Percentiles rank a stretch among this genome's conserved stretches.
Conservation (phyloP, 1,284 basidiomycete genomes). For the Trichosporon inkin region DNA sequence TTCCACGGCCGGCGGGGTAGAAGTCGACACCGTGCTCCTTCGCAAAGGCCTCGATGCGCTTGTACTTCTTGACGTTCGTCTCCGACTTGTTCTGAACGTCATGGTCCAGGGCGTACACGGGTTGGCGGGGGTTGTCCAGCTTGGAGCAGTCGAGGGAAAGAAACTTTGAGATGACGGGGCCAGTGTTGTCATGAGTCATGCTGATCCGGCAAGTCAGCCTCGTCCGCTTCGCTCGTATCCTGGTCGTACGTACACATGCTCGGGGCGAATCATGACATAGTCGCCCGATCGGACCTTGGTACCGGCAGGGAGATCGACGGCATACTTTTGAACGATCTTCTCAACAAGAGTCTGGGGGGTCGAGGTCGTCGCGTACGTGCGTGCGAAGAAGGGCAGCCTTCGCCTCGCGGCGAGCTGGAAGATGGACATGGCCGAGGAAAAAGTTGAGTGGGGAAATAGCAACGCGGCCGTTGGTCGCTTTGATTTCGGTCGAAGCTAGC, state of each 20-base stretch:
- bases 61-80: slow-evolving; percentile 94
- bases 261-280: slow-evolving; percentile 97
- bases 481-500: not conserved
- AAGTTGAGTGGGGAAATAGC: slow-evolving; percentile 3
- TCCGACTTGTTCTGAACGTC: slow-evolving; percentile 94
- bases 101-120: slow-evolving; percentile 95
- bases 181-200: slow-evolving; percentile 98
- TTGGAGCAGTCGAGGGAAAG: slow-evolving; percentile 87
- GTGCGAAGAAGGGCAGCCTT: slow-evolving; percentile 2
- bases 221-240: not conserved
- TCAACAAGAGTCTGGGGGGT: slow-evolving; percentile 86
- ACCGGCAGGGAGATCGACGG: slow-evolving; percentile 73
- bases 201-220: slow-evolving; percentile 27
- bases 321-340: slow-evolving; percentile 96
- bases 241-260: slow-evolving; percentile 65
- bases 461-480: not conserved
- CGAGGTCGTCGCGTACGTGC: slow-evolving; percentile 39
- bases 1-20: slow-evolving; percentile 96
- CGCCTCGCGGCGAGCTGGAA: not conserved
- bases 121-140: slow-evolving; percentile 68
- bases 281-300: slow-evolving; percentile 86
- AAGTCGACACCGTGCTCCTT: slow-evolving; percentile 84
- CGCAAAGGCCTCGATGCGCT: slow-evolving; percentile 86
- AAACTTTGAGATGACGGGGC: slow-evolving; percentile 96
- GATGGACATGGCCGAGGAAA: not conserved